Percentiles rank a stretch among this genome's conserved stretches.
These are phyloP conservation scores for Cucurbita argyrosperma DNA, from an alignment of 306 rosid genomes.

Conservation along the genomic window DNA sequence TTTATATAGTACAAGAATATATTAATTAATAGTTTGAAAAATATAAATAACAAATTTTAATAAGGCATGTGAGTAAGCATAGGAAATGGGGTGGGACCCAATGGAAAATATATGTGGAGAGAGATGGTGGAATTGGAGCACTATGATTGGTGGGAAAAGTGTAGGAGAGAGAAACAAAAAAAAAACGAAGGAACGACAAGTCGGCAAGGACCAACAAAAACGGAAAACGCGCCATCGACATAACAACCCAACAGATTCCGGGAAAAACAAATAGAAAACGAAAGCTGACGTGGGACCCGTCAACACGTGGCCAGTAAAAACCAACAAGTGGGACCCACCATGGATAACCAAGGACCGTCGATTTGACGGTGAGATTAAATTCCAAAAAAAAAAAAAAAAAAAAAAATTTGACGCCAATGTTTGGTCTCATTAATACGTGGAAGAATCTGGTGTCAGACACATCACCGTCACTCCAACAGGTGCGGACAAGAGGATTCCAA, in stretches of 20 bases:
- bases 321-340: neutral
- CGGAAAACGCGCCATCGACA: neutral
- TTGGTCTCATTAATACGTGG: constrained; percentile 2
- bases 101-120: neutral
- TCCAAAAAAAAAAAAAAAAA: no score
- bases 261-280: neutral
- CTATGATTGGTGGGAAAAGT: neutral
- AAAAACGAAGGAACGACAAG: neutral
- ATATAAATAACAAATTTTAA: neutral
- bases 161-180: neutral
- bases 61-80: neutral
- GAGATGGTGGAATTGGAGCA: neutral
- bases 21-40: neutral
- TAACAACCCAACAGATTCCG: neutral
- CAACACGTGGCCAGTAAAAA: neutral
- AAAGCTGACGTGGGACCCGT: neutral
- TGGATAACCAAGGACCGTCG: neutral
- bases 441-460: constrained; percentile 9
- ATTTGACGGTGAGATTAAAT: neutral
- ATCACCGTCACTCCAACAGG: constrained; percentile 2
- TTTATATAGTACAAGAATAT: no score
- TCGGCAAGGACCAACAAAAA: neutral
- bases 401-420: neutral
- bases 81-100: neutral
- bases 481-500: constrained; percentile 2